Percentiles rank a stretch among this genome's conserved stretches.
phyloP scores from a whole-genome alignment of 805 yeast genomes.

The Allodekkera sacchari region DNA sequence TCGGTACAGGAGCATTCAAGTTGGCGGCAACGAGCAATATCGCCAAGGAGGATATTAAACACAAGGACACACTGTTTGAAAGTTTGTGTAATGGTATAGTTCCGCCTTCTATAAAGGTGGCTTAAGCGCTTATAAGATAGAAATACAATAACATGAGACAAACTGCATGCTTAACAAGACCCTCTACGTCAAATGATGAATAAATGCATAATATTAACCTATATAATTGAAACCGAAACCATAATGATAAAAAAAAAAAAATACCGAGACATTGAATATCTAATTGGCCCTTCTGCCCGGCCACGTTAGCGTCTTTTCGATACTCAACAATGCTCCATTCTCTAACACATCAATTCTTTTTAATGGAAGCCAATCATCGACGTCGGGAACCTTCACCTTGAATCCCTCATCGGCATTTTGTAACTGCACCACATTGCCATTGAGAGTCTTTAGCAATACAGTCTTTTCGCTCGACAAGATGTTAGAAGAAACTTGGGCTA shows the following conservation, averaged over 20 bases:
- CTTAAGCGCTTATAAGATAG: conserved; percentile 3
- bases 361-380: conserved; percentile 29
- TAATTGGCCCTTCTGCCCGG: conserved; percentile 18
- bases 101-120: conserved; percentile 12
- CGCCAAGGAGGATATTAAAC: conserved; percentile 18
- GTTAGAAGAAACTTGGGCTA: conserved; percentile 29
- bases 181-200: not conserved
- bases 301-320: conserved; percentile 29
- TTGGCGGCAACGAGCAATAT: conserved; percentile 51
- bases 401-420: conserved; percentile 29
- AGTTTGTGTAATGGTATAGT: conserved; percentile 25
- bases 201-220: not conserved
- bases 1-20: conserved; percentile 96
- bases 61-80: conserved; percentile 42
- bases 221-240: not conserved
- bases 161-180: not conserved
- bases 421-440: conserved; percentile 28
- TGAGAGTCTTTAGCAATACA: conserved; percentile 25
- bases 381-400: conserved; percentile 24
- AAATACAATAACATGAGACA: not conserved
- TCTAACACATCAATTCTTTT: conserved; percentile 27
- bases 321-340: conserved; percentile 39
- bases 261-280: not conserved
- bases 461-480: conserved; percentile 12
- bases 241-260: conserved; percentile 2